Conservation (phyloP, 2,329 filamentous ascomycete genomes). For the Penicillium concentricum region DNA sequence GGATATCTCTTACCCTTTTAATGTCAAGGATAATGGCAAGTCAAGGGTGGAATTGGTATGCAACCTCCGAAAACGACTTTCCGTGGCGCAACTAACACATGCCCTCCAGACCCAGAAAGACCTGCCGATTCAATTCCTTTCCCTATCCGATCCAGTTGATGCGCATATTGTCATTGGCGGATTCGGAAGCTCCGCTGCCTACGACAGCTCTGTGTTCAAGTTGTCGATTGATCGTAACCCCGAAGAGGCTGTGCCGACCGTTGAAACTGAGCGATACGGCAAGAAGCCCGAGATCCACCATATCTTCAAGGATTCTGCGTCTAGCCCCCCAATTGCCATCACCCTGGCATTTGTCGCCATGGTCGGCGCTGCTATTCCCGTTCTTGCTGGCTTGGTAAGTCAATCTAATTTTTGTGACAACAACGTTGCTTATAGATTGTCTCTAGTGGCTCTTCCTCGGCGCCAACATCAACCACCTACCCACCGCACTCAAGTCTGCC, state of each 20-base stretch:
- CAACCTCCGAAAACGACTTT: neutral
- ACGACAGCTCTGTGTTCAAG: constrained; percentile 70
- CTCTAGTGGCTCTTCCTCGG: constrained; percentile 75
- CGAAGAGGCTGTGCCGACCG: constrained; percentile 57
- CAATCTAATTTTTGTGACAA: neutral
- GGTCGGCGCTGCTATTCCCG: constrained; percentile 71
- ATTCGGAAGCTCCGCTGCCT: constrained; percentile 71
- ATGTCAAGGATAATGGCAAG: constrained; percentile 83
- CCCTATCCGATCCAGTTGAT: constrained; percentile 64
- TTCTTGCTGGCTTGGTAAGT: constrained; percentile 68
- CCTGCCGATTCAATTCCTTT: constrained; percentile 78
- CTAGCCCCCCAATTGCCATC: constrained; percentile 76
- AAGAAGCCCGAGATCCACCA: constrained; percentile 84
- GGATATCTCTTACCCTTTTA: constrained; percentile 83
- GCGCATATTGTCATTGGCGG: constrained; percentile 84
- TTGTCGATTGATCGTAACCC: constrained; percentile 66
- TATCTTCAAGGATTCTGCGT: constrained; percentile 77
- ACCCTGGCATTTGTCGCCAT: constrained; percentile 74
- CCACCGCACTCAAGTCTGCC: constrained; percentile 70
- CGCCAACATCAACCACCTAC: constrained; percentile 76
- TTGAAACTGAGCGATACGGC: constrained; percentile 77
- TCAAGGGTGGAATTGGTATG: constrained; percentile 79
- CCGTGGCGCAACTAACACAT: constrained; percentile 19
- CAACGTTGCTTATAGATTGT: constrained; percentile 10
- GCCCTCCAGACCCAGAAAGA: constrained; percentile 75